Percentiles rank a stretch among this genome's conserved stretches.
Conservation (phyloP, 257 asterid species). For the Nemophila menziesii region DNA sequence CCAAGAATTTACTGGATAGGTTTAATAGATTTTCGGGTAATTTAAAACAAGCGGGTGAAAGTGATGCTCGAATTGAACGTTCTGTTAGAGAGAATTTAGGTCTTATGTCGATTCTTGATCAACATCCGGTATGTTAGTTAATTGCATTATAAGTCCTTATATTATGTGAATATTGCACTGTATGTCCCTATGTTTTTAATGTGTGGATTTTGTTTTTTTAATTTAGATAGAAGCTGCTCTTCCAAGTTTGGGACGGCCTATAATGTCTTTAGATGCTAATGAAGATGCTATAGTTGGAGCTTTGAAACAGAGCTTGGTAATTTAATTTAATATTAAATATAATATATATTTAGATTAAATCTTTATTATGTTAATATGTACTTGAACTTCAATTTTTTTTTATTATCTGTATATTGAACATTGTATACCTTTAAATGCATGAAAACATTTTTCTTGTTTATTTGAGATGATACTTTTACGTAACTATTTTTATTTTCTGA, state of each 20-base stretch:
- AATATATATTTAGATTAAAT: no score
- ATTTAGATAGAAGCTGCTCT: constrained; percentile 95
- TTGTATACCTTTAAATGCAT: not conserved
- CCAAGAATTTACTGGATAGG: constrained; percentile 77
- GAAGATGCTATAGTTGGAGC: constrained; percentile 96
- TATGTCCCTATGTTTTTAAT: no score
- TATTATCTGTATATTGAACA: not conserved
- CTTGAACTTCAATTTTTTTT: not conserved
- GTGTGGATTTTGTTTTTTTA: constrained; percentile 21
- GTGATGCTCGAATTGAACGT: constrained; percentile 93
- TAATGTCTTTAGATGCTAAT: constrained; percentile 82
- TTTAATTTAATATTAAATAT: constrained; percentile 11
- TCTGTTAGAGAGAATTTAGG: constrained; percentile 80
- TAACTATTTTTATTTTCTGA: no score
- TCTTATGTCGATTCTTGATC: constrained; percentile 81
- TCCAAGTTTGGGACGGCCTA: constrained; percentile 89
- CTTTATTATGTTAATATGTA: not conserved
- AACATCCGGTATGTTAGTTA: constrained; percentile 55
- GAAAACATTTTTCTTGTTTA: not conserved
- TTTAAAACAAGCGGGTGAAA: constrained; percentile 92
- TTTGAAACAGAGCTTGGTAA: constrained; percentile 89
- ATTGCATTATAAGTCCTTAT: not conserved
- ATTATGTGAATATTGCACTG: not conserved
- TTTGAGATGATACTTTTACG: not conserved
- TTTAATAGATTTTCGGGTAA: constrained; percentile 82